These are phyloP conservation scores for Diaporthe sp. DNA, from an alignment of 2,329 filamentous ascomycete genomes.

Conservation along the genomic window DNA sequence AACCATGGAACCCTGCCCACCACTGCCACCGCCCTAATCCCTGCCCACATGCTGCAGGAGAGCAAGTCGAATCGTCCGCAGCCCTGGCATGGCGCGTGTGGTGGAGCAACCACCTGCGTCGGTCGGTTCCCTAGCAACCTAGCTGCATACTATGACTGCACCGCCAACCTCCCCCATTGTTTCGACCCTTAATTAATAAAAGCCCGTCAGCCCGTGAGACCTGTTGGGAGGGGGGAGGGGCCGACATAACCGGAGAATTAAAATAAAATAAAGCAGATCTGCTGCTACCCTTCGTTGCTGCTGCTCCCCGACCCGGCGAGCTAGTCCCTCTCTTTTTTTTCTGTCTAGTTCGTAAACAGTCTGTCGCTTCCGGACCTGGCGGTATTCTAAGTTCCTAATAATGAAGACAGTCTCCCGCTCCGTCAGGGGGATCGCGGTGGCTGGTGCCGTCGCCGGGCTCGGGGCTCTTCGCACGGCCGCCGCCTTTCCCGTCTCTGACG, in stretches of 20 bases:
- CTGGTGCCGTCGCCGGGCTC: slow-evolving; percentile 27
- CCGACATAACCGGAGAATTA: slow-evolving; percentile 1
- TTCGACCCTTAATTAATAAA: slow-evolving; percentile 22
- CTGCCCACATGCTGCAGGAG: neutral
- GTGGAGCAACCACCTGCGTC: slow-evolving; percentile 13
- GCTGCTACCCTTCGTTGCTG: slow-evolving; percentile 5
- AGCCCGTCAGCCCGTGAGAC: neutral
- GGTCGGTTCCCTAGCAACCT: slow-evolving; percentile 1
- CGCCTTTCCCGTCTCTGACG: slow-evolving; percentile 12
- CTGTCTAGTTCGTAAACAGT: slow-evolving; percentile 3
- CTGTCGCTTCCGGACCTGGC: slow-evolving; percentile 20
- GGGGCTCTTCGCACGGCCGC: slow-evolving; percentile 13
- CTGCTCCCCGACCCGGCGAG: neutral
- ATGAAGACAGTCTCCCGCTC: slow-evolving; percentile 23
- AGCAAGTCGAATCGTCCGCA: neutral
- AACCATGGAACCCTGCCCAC: neutral
- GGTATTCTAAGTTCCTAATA: slow-evolving; percentile 1
- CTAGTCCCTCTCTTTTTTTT: slow-evolving; percentile 8
- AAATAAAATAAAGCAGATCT: slow-evolving; percentile 14
- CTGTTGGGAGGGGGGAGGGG: neutral
- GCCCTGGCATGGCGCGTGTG: slow-evolving; percentile 7
- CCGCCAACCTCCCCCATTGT: slow-evolving; percentile 24
- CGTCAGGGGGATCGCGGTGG: slow-evolving; percentile 15
- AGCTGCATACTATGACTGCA: slow-evolving; percentile 14
- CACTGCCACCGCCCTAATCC: neutral